phyloP scores from a whole-genome alignment of 352 stramenopile species.

The Phytopythium mirpurense region DNA sequence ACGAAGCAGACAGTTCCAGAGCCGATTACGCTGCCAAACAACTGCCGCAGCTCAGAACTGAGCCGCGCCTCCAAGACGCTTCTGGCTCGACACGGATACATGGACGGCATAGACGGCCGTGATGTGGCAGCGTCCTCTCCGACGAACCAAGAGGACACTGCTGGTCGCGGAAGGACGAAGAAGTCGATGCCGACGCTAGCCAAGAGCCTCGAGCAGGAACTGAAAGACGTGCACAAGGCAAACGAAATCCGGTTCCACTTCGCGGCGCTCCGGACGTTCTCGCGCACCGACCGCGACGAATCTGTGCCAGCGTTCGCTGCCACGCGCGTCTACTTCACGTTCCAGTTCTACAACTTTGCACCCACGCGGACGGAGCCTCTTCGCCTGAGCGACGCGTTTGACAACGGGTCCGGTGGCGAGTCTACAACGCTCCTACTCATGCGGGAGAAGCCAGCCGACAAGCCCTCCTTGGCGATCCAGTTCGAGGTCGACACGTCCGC shows the following conservation, averaged over 20 bases:
- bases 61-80: conserved; percentile 81
- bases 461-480: conserved; percentile 63
- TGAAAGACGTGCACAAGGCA: conserved; percentile 68
- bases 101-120: conserved; percentile 45
- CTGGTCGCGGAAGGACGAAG: conserved; percentile 7
- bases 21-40: neutral
- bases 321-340: conserved; percentile 84
- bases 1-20: conserved; percentile 6
- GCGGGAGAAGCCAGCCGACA: conserved; percentile 51
- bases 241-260: conserved; percentile 91
- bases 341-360: conserved; percentile 90
- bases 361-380: conserved; percentile 86
- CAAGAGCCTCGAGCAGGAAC: conserved; percentile 64
- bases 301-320: conserved; percentile 4
- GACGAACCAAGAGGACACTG: conserved; percentile 13
- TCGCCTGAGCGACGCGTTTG: conserved; percentile 52
- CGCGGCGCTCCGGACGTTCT: conserved; percentile 57
- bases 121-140: conserved; percentile 12
- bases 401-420: conserved; percentile 18
- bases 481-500: conserved; percentile 75
- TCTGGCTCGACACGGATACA: conserved; percentile 79
- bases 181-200: neutral
- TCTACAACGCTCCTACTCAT: conserved; percentile 58
- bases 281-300: neutral
- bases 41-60: conserved; percentile 39